phyloP scores from a whole-genome alignment of 1,284 basidiomycete genomes.

The Papiliotrema terrestris region DNA sequence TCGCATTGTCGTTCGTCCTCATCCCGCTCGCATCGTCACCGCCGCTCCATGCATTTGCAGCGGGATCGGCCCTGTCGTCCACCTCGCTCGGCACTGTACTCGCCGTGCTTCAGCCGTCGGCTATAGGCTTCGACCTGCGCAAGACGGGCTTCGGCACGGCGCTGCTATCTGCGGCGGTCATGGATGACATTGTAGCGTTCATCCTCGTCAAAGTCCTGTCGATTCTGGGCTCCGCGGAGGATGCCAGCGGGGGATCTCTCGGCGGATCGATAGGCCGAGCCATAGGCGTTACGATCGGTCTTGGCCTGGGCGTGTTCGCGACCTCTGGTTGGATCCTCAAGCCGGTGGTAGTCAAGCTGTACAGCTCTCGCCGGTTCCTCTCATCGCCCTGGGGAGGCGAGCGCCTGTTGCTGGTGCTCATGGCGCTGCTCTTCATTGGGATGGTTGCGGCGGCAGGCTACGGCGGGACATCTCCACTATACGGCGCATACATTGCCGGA shows the following conservation, averaged over 20 bases:
- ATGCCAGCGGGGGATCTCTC: slow-evolving; percentile 7
- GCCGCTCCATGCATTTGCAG: slow-evolving; percentile 54
- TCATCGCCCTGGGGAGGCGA: background rate
- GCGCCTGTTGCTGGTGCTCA: slow-evolving; percentile 28
- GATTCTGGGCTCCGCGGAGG: slow-evolving; percentile 36
- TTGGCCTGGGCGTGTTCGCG: slow-evolving; percentile 17
- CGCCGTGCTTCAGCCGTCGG: slow-evolving; percentile 48
- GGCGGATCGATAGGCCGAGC: slow-evolving; percentile 31
- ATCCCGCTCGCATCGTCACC: slow-evolving; percentile 47
- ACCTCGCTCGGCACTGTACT: slow-evolving; percentile 59
- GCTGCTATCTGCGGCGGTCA: slow-evolving; percentile 55
- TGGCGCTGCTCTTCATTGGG: slow-evolving; percentile 35
- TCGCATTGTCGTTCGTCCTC: slow-evolving; percentile 52
- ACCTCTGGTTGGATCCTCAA: slow-evolving; percentile 14
- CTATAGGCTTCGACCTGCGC: slow-evolving; percentile 43
- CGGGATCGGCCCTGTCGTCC: slow-evolving; percentile 55
- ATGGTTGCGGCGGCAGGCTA: slow-evolving; percentile 35
- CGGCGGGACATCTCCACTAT: slow-evolving; percentile 50
- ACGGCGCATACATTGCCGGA: slow-evolving; percentile 53
- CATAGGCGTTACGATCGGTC: slow-evolving; percentile 25
- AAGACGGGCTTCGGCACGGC: slow-evolving; percentile 54
- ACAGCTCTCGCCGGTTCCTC: background rate
- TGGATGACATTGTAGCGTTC: slow-evolving; percentile 58
- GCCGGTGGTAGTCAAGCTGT: slow-evolving; percentile 10
- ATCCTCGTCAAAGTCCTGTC: slow-evolving; percentile 55